These are phyloP conservation scores for Ophiostoma quercus DNA, from an alignment of 2,329 filamentous ascomycete genomes.

Conservation along the genomic window DNA sequence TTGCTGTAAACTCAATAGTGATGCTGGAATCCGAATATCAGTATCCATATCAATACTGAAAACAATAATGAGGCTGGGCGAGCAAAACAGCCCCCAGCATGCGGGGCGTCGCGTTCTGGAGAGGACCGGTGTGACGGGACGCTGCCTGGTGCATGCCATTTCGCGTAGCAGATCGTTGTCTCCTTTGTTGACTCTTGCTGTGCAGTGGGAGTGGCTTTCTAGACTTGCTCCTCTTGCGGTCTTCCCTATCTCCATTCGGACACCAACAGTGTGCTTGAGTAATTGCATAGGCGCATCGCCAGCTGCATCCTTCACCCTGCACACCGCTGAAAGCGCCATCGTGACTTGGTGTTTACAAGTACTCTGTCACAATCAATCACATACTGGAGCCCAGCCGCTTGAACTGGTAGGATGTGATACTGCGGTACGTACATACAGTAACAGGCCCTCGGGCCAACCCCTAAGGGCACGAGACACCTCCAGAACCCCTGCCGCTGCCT, in stretches of 20 bases:
- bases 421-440: no score
- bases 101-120: neutral
- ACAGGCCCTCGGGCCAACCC: neutral
- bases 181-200: neutral
- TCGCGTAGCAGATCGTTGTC: neutral
- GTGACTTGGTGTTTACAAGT: neutral
- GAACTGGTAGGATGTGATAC: no score
- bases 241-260: neutral
- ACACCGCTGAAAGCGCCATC: neutral
- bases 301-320: neutral
- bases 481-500: neutral
- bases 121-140: conserved; percentile 4
- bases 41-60: no score
- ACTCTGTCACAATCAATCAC: neutral
- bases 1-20: no score
- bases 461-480: neutral
- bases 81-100: neutral
- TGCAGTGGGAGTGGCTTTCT: neutral
- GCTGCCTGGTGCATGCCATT: neutral
- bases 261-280: neutral
- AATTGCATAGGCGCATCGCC: neutral
- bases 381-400: neutral
- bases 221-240: neutral
- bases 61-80: neutral
- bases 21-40: no score